phyloP scores from a whole-genome alignment of 768 basidiomycete species.

The Russula earlei region DNA sequence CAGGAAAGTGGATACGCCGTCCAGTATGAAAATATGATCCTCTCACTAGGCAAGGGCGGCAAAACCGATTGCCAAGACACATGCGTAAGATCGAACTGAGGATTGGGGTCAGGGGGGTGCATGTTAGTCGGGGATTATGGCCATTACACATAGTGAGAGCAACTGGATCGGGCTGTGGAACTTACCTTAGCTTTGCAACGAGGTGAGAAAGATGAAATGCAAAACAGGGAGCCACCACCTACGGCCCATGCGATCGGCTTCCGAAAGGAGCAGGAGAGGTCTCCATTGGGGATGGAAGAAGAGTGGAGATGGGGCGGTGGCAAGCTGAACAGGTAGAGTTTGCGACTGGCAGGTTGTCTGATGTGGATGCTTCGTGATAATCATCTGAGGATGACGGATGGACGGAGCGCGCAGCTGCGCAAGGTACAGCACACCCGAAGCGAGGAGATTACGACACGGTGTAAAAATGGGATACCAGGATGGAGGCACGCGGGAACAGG shows the following conservation, averaged over 20 bases:
- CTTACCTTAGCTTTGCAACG: not conserved
- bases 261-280: not conserved
- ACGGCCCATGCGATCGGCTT: constrained; percentile 3
- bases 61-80: constrained; percentile 3
- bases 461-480: not conserved
- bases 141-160: not conserved
- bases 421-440: not conserved
- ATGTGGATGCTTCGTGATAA: constrained; percentile 6
- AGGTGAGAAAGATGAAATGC: constrained; percentile 4
- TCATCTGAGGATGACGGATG: not conserved
- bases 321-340: not conserved
- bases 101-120: not conserved
- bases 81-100: not conserved
- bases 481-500: not conserved
- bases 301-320: constrained; percentile 1
- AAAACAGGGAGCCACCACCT: not conserved
- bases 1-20: constrained; percentile 9
- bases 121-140: not conserved
- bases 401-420: constrained; percentile 14
- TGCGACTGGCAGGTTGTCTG: not conserved
- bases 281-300: not conserved
- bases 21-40: not conserved
- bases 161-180: not conserved
- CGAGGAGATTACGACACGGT: constrained; percentile 2
- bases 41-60: not conserved